phyloP scores from a whole-genome alignment of 2,329 filamentous ascomycete species.

The Periconia digitata region DNA sequence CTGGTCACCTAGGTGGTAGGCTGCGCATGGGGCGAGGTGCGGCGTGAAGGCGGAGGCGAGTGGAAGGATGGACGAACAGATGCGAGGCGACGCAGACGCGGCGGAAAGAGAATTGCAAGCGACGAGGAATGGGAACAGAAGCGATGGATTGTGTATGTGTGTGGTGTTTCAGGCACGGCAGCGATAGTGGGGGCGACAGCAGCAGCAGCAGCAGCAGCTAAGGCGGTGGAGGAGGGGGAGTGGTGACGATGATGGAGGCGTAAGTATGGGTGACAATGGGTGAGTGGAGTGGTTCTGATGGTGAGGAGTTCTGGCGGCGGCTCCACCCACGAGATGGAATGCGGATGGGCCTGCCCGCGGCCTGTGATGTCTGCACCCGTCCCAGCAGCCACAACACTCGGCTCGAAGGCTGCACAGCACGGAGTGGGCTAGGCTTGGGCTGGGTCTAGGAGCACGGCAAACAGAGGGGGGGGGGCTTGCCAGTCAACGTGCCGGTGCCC shows the following conservation, averaged over 20 bases:
- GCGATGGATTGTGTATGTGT: too few relatives aligned
- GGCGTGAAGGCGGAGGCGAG: slow-evolving; percentile 7
- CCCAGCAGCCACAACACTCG: too few relatives aligned
- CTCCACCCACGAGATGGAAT: not conserved
- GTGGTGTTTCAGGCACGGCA: not conserved
- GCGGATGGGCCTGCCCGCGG: not conserved
- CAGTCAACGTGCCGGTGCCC: too few relatives aligned
- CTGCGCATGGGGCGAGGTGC: slow-evolving; percentile 12
- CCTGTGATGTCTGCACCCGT: not conserved
- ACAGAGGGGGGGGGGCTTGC: too few relatives aligned
- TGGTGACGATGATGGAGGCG: not conserved
- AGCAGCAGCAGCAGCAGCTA: not conserved
- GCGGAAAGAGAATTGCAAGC: not conserved
- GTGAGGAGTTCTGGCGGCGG: not conserved
- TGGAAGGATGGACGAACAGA: too few relatives aligned
- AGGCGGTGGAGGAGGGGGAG: not conserved
- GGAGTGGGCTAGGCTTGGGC: not conserved
- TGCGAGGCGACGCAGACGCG: slow-evolving; percentile 8
- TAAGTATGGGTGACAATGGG: not conserved
- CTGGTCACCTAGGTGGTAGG: slow-evolving; percentile 14
- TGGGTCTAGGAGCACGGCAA: not conserved
- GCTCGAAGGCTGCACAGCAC: not conserved
- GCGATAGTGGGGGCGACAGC: not conserved
- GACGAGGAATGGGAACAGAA: not conserved
- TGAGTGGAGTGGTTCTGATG: not conserved